These are phyloP conservation scores for Phaeosphaeria sp. DNA, from an alignment of 2,329 filamentous ascomycete genomes.

Conservation along the genomic window DNA sequence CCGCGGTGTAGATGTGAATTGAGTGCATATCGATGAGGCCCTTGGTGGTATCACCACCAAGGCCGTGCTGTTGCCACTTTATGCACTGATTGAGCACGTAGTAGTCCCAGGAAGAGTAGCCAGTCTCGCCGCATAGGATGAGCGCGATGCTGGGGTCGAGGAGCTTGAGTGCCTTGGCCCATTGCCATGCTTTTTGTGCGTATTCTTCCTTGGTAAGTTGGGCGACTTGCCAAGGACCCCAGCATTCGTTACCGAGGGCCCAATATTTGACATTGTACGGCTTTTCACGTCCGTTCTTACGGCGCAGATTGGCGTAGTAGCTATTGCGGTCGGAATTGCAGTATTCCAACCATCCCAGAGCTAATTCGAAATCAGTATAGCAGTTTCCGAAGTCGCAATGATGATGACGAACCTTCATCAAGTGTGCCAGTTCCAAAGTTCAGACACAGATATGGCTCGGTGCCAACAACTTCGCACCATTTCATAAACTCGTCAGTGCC, in stretches of 20 bases:
- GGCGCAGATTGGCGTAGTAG: slow-evolving; percentile 80
- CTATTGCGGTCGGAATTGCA: slow-evolving; percentile 81
- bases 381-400: neutral
- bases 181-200: slow-evolving; percentile 71
- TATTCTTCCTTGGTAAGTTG: slow-evolving; percentile 74
- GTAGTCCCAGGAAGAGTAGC: slow-evolving; percentile 73
- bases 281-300: slow-evolving; percentile 75
- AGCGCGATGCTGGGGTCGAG: slow-evolving; percentile 72
- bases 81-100: slow-evolving; percentile 75
- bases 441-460: slow-evolving; percentile 79
- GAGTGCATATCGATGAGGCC: slow-evolving; percentile 78
- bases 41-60: slow-evolving; percentile 55
- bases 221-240: slow-evolving; percentile 71
- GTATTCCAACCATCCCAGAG: slow-evolving; percentile 82
- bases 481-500: slow-evolving; percentile 87
- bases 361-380: slow-evolving; percentile 41
- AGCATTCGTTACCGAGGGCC: slow-evolving; percentile 79
- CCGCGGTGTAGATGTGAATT: slow-evolving; percentile 79
- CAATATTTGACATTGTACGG: slow-evolving; percentile 87
- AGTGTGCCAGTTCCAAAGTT: slow-evolving; percentile 78
- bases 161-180: slow-evolving; percentile 75
- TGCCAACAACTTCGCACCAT: slow-evolving; percentile 75
- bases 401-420: slow-evolving; percentile 54
- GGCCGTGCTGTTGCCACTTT: slow-evolving; percentile 56
- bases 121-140: slow-evolving; percentile 77